phyloP scores from a whole-genome alignment of 2,329 filamentous ascomycete species.

The Paracorniculantispora psalliotae region DNA sequence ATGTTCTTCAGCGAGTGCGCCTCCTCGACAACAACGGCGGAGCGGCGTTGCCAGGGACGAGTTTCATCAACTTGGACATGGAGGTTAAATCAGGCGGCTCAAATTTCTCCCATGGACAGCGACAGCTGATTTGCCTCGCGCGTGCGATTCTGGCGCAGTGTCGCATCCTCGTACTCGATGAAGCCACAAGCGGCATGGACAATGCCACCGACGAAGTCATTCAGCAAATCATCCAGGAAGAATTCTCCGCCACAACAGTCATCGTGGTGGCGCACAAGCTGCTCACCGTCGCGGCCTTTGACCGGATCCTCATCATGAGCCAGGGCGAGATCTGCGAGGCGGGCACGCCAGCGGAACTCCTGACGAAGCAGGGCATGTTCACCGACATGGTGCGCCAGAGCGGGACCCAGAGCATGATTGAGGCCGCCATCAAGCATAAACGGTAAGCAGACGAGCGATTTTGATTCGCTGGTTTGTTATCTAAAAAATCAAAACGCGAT shows the following conservation, averaged over 20 bases:
- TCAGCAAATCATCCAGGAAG: constrained; percentile 6
- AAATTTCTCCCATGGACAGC: constrained; percentile 13
- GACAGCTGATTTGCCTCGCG: constrained; percentile 13
- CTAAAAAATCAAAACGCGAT: too few species aligned
- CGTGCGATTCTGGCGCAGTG: constrained; percentile 7
- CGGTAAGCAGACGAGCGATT: too few species aligned
- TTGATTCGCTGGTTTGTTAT: too few species aligned
- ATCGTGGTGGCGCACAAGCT: constrained; percentile 14
- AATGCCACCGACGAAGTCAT: constrained; percentile 5
- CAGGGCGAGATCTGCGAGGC: constrained; percentile 5
- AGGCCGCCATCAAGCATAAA: too few species aligned
- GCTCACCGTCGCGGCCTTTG: constrained; percentile 9
- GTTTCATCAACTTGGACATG: neutral
- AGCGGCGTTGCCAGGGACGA: neutral
- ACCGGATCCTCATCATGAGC: constrained; percentile 10
- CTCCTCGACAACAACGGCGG: neutral
- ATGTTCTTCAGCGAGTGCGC: neutral
- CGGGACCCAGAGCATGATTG: neutral
- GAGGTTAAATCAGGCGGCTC: neutral
- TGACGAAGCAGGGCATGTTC: constrained; percentile 1
- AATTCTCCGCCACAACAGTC: constrained; percentile 4
- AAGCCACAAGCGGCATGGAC: constrained; percentile 15
- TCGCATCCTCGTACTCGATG: constrained; percentile 12
- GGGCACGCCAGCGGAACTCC: neutral
- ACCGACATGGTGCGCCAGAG: constrained; percentile 15